Evolutionary conservation across 2,329 filamentous ascomycete species (phyloP).

Genomic region (Ascochyta fabae): DNA sequence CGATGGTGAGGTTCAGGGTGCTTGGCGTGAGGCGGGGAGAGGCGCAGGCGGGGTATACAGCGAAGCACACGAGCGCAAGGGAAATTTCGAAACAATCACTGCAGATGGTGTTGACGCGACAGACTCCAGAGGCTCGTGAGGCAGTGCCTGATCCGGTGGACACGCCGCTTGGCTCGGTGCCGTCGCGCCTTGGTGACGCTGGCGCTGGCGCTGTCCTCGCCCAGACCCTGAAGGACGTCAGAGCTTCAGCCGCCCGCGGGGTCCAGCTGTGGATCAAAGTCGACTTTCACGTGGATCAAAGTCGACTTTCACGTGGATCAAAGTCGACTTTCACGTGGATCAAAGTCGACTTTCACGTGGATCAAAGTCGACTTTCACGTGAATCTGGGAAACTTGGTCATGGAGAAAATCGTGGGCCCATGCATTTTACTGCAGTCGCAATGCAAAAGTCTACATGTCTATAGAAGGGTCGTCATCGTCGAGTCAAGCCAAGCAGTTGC

Average conservation of each 20-base stretch:
- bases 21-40: conserved; percentile 38
- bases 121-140: conserved; percentile 1
- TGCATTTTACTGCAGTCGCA: conserved; percentile 3
- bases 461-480: conserved; percentile 15
- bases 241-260: conserved; percentile 12
- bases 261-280: background rate
- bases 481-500: too few species aligned
- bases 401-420: background rate
- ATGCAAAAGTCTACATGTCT: conserved; percentile 28
- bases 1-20: conserved; percentile 11
- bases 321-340: background rate
- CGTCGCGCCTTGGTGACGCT: conserved; percentile 16
- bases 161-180: conserved; percentile 31
- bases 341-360: background rate
- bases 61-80: conserved; percentile 3
- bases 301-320: conserved; percentile 5
- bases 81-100: background rate
- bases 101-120: background rate
- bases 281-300: conserved; percentile 6
- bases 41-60: conserved; percentile 10
- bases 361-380: conserved; percentile 7
- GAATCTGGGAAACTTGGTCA: background rate
- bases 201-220: background rate
- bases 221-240: conserved; percentile 9
- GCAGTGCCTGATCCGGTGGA: conserved; percentile 23